Conservation (phyloP, 2,329 filamentous ascomycete species). For the Tolypocladium paradoxum region DNA sequence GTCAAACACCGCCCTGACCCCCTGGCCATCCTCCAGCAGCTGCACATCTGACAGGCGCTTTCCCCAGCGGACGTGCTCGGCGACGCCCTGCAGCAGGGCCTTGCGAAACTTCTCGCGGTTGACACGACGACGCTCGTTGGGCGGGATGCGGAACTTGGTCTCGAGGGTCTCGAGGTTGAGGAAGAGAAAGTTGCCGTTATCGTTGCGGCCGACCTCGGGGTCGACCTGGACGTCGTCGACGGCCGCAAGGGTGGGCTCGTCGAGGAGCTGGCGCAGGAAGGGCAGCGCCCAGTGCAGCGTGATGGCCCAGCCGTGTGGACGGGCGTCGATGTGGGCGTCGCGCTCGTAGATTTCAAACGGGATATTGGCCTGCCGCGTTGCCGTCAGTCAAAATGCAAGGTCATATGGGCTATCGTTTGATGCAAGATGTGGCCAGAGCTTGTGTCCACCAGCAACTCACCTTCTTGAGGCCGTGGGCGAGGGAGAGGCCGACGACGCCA, state of each 20-base stretch:
- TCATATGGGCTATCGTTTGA: no score
- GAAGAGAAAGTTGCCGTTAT: conserved; percentile 28
- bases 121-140: conserved; percentile 23
- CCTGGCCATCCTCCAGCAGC: conserved; percentile 8
- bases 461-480: conserved; percentile 26
- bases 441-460: conserved; percentile 5
- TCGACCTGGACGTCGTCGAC: conserved; percentile 18
- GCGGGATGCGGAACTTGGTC: conserved; percentile 26
- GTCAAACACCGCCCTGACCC: conserved; percentile 16
- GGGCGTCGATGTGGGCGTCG: conserved; percentile 15
- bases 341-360: conserved; percentile 21
- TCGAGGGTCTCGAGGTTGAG: conserved; percentile 27
- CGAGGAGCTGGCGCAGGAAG: conserved; percentile 14
- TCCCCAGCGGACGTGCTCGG: conserved; percentile 17
- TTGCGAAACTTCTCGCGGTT: conserved; percentile 23
- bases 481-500: conserved; percentile 24
- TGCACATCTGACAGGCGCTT: conserved; percentile 19
- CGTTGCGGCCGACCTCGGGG: conserved; percentile 26
- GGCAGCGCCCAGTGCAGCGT: conserved; percentile 47
- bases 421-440: neutral
- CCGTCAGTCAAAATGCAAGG: neutral
- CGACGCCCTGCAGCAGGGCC: conserved; percentile 17
- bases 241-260: conserved; percentile 9
- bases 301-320: conserved; percentile 44
- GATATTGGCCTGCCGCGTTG: conserved; percentile 13